Evolutionary conservation across 306 rosid species (phyloP).

Genomic region (Gillenia trifoliata): DNA sequence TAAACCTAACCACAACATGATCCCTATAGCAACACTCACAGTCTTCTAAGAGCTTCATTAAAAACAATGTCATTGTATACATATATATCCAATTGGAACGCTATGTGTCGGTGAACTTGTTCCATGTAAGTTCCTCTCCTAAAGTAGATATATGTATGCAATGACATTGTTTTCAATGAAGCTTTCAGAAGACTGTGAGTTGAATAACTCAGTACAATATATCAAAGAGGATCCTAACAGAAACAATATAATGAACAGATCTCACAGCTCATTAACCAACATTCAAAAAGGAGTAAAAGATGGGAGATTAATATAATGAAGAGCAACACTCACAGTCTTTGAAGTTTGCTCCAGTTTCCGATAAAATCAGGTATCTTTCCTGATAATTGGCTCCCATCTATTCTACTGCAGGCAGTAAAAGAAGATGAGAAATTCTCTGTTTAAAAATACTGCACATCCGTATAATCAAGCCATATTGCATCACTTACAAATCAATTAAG

Average conservation of each 20-base stretch:
- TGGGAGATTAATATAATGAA: background rate
- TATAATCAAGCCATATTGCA: background rate
- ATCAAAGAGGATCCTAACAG: too few relatives aligned
- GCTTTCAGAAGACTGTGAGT: too few relatives aligned
- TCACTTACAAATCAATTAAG: conserved; percentile 54
- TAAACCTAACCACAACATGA: too few relatives aligned
- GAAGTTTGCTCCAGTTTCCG: conserved; percentile 63
- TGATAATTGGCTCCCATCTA: conserved; percentile 58
- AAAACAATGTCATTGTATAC: too few relatives aligned
- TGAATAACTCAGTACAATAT: too few relatives aligned
- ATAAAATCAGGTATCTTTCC: conserved; percentile 59
- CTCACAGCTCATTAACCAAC: background rate
- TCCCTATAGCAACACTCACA: too few relatives aligned
- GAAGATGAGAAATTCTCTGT: background rate
- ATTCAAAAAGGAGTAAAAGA: background rate
- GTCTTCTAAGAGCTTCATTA: too few relatives aligned
- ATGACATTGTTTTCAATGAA: fast-evolving
- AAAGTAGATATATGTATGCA: too few relatives aligned
- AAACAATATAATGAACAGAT: too few relatives aligned
- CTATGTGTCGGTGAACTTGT: fast-evolving
- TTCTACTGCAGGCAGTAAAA: conserved; percentile 46
- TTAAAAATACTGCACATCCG: background rate
- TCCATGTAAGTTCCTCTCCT: too few relatives aligned
- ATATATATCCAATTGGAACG: fast-evolving
- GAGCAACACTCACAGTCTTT: conserved; percentile 45